Evolutionary conservation across 1,284 basidiomycete species (phyloP).

Genomic region (Trichosporon ovoides): DNA sequence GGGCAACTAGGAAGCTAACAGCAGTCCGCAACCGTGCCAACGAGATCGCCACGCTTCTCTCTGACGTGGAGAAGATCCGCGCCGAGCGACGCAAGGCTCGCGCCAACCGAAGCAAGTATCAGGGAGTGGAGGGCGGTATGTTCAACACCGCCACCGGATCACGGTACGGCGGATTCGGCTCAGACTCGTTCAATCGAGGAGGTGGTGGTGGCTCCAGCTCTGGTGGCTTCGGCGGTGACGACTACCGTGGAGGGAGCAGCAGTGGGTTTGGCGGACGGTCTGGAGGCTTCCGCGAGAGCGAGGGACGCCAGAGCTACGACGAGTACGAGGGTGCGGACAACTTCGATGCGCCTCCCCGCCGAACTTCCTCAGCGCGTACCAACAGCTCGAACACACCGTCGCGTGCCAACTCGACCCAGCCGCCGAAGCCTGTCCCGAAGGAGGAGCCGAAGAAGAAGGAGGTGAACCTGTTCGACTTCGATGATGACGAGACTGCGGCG

Average conservation of each 20-base stretch:
- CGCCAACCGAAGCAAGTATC: constrained; percentile 85
- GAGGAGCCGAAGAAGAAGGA: constrained; percentile 50
- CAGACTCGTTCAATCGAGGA: constrained; percentile 55
- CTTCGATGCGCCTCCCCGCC: constrained; percentile 57
- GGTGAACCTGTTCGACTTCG: constrained; percentile 72
- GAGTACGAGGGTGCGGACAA: constrained; percentile 98
- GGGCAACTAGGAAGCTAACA: neutral
- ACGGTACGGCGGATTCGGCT: constrained; percentile 78
- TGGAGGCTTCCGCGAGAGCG: constrained; percentile 9
- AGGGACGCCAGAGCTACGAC: constrained; percentile 51
- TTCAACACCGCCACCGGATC: constrained; percentile 48
- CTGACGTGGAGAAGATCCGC: constrained; percentile 87
- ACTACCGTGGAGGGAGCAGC: constrained; percentile 18
- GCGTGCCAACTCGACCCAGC: constrained; percentile 15
- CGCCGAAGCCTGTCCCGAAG: constrained; percentile 51
- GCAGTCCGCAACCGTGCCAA: constrained; percentile 58
- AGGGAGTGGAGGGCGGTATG: constrained; percentile 54
- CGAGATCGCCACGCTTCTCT: constrained; percentile 81
- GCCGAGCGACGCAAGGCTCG: constrained; percentile 88
- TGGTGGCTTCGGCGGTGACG: constrained; percentile 30
- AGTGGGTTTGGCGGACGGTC: constrained; percentile 1
- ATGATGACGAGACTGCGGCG: constrained; percentile 56
- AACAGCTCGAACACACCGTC: constrained; percentile 39
- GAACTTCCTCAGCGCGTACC: constrained; percentile 16
- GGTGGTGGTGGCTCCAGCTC: constrained; percentile 48